Percentiles rank a stretch among this genome's conserved stretches.
Conservation (phyloP, 179 eudicot genomes). For the Patellifolia procumbens region DNA sequence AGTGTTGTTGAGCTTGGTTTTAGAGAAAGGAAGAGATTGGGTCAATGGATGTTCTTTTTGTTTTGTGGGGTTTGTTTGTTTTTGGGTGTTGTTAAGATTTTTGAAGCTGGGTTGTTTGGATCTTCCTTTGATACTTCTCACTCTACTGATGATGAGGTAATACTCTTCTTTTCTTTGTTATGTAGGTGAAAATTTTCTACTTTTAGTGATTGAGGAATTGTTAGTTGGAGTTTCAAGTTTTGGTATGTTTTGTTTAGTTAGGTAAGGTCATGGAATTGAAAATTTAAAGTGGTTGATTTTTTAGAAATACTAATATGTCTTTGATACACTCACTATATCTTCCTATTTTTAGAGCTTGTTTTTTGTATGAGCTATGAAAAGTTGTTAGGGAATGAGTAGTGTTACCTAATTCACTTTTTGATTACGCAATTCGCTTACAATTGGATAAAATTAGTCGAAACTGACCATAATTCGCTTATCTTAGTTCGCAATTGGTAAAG, state of each 20-base stretch:
- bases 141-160: constrained; percentile 24
- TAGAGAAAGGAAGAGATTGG: constrained; percentile 61
- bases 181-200: background rate
- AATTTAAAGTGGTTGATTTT: background rate
- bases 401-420: too few relatives aligned
- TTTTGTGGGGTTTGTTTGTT: constrained; percentile 80
- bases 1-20: constrained; percentile 50
- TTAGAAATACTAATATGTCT: background rate
- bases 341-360: background rate
- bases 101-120: constrained; percentile 67
- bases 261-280: background rate
- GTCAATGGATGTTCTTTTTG: constrained; percentile 75
- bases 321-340: too few relatives aligned
- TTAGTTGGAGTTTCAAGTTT: background rate
- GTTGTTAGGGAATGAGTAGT: too few relatives aligned
- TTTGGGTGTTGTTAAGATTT: constrained; percentile 69
- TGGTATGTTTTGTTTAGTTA: background rate
- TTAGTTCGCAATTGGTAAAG: too few relatives aligned
- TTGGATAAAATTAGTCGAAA: too few relatives aligned
- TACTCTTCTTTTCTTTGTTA: background rate
- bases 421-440: too few relatives aligned
- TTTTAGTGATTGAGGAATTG: background rate
- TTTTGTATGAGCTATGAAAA: constrained; percentile 1
- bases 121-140: constrained; percentile 21
- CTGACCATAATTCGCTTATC: too few relatives aligned